phyloP scores from a whole-genome alignment of 352 stramenopile genomes.

The Thraustotheca clavata region DNA sequence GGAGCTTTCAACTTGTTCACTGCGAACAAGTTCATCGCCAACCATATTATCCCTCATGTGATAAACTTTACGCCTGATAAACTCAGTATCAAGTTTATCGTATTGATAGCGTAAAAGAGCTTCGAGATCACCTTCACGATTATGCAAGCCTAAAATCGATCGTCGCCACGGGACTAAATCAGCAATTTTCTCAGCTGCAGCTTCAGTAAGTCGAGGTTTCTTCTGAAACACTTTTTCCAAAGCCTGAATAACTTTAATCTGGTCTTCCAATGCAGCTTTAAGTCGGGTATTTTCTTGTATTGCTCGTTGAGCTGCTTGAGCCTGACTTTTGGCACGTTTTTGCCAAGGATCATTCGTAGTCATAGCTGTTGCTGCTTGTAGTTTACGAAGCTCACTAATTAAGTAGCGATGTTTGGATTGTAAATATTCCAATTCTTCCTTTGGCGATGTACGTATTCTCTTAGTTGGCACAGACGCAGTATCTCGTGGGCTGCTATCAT shows the following conservation, averaged over 20 bases:
- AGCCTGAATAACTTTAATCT: background rate
- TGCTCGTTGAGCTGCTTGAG: background rate
- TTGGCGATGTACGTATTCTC: background rate
- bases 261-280: conserved; percentile 6
- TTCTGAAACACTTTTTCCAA: background rate
- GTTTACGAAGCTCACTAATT: background rate
- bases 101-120: background rate
- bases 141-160: background rate
- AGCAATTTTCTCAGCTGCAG: background rate
- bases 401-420: conserved; percentile 2
- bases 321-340: background rate
- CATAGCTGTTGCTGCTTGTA: background rate
- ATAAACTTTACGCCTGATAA: background rate
- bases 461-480: background rate
- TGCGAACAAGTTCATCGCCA: background rate
- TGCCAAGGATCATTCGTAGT: background rate
- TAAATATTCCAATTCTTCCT: conserved; percentile 3
- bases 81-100: background rate
- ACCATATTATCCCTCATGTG: background rate
- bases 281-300: conserved; percentile 9
- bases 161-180: background rate
- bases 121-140: background rate
- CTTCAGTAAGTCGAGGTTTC: background rate
- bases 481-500: background rate
- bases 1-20: background rate